A percentile compares a stretch with the other conserved stretches of the same genome.
phyloP scores from a whole-genome alignment of 331 rosid genomes.

The Arachis monticola region DNA sequence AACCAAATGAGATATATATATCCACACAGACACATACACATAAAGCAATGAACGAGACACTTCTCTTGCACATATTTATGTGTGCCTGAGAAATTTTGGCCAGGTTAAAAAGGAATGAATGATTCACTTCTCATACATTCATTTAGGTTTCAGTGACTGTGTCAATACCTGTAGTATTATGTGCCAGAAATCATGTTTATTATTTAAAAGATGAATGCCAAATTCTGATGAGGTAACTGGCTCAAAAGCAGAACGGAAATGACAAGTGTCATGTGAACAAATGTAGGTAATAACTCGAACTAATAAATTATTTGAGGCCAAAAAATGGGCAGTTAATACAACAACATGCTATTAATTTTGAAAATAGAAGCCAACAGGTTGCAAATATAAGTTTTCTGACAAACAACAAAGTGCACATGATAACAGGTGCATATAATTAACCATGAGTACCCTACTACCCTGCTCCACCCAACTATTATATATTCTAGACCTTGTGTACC shows the following conservation, averaged over 20 bases:
- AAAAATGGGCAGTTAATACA: background rate
- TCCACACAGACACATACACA: background rate
- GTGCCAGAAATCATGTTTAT: slow-evolving; percentile 20
- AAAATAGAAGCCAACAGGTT: slow-evolving; percentile 8
- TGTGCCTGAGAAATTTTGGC: too few species aligned
- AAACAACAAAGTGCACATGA: background rate
- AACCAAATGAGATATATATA: slow-evolving; percentile 11
- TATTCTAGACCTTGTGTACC: background rate
- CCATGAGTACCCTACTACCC: background rate
- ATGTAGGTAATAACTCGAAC: background rate
- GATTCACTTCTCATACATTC: too few species aligned
- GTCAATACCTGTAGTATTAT: too few species aligned
- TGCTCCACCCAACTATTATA: slow-evolving; percentile 5
- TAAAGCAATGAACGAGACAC: background rate
- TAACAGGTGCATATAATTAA: slow-evolving; percentile 3
- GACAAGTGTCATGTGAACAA: slow-evolving; percentile 2
- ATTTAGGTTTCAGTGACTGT: too few species aligned
- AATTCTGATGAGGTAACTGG: background rate
- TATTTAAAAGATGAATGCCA: slow-evolving; percentile 7
- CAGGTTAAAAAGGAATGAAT: background rate
- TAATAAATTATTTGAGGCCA: background rate
- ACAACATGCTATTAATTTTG: background rate
- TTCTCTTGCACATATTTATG: background rate
- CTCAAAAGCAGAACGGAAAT: slow-evolving; percentile 2
- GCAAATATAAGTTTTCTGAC: background rate